These are phyloP conservation scores for Cylindrodendrum hubeiense DNA, from an alignment of 2,329 filamentous ascomycete genomes.

Conservation along the genomic window DNA sequence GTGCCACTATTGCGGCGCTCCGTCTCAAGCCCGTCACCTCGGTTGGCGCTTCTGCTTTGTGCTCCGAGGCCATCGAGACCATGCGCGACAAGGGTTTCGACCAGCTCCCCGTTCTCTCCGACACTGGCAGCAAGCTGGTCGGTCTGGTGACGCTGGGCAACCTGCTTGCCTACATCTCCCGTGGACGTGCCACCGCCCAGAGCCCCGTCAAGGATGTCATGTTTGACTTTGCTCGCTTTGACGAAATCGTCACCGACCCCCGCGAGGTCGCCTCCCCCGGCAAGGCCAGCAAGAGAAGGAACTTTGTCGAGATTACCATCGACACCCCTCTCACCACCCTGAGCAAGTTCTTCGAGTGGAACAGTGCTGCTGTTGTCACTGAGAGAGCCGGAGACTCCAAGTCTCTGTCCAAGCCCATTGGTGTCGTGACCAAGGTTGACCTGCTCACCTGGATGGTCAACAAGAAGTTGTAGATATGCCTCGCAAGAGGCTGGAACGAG, in stretches of 20 bases:
- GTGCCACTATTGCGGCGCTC: constrained; percentile 84
- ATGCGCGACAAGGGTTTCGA: constrained; percentile 99
- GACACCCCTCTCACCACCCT: constrained; percentile 87
- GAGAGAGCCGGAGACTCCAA: constrained; percentile 72
- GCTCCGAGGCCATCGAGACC: constrained; percentile 91
- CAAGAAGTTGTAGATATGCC: constrained; percentile 54
- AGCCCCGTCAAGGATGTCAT: constrained; percentile 88
- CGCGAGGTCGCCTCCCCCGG: constrained; percentile 67
- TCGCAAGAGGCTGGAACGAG: constrained; percentile 45
- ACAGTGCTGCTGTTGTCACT: constrained; percentile 94
- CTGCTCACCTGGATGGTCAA: constrained; percentile 92
- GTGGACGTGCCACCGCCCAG: constrained; percentile 80
- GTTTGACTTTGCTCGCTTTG: constrained; percentile 92
- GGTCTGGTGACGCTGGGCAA: constrained; percentile 96
- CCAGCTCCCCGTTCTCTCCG: constrained; percentile 89
- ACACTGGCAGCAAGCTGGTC: constrained; percentile 79
- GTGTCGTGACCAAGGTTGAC: constrained; percentile 97
- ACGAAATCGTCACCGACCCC: constrained; percentile 92
- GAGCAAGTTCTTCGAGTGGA: constrained; percentile 97
- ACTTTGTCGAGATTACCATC: constrained; percentile 94
- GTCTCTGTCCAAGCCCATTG: constrained; percentile 80
- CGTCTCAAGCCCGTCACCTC: constrained; percentile 95
- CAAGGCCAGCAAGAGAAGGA: constrained; percentile 63
- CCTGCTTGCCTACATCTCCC: constrained; percentile 89
- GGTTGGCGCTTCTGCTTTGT: constrained; percentile 76